These are phyloP conservation scores for Colletotrichum tanaceti DNA, from an alignment of 2,329 filamentous ascomycete species.

Conservation along the genomic window DNA sequence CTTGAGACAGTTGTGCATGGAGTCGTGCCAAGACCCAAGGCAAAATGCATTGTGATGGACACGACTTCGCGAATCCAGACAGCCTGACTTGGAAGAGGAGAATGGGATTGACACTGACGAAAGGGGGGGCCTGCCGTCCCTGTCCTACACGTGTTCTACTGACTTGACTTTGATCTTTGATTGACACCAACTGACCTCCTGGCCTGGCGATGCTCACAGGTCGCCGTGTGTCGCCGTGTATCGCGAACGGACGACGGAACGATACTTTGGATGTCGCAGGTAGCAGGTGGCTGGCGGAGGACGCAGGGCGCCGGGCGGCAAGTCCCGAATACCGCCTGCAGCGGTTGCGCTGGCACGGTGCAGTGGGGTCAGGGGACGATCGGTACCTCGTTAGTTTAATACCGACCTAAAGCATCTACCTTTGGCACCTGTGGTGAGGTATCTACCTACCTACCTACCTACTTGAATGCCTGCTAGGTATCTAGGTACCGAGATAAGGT, in stretches of 20 bases:
- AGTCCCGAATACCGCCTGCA: slow-evolving; percentile 15
- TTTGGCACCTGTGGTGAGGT: too few species aligned
- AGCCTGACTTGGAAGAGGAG: neutral
- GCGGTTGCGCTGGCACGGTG: neutral
- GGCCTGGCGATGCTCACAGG: neutral
- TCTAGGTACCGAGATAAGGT: too few species aligned
- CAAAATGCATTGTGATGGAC: neutral
- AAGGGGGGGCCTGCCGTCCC: too few species aligned
- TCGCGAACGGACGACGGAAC: slow-evolving; percentile 34
- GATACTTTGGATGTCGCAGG: slow-evolving; percentile 33
- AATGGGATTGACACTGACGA: neutral
- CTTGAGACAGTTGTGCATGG: slow-evolving; percentile 12
- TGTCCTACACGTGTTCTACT: too few species aligned
- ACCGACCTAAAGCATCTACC: too few species aligned
- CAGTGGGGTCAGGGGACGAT: neutral
- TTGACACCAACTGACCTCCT: too few species aligned
- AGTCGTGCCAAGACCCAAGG: neutral
- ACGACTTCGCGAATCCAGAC: too few species aligned
- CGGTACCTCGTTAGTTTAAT: too few species aligned
- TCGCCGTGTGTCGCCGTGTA: neutral
- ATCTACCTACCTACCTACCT: too few species aligned
- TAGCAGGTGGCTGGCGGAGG: neutral
- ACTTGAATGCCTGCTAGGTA: too few species aligned
- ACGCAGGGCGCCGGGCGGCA: neutral
- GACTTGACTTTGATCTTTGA: too few species aligned